Percentiles rank a stretch among this genome's conserved stretches.
Evolutionary conservation across 2,329 filamentous ascomycete species (phyloP).

Genomic region (Aspergillus uvarum): DNA sequence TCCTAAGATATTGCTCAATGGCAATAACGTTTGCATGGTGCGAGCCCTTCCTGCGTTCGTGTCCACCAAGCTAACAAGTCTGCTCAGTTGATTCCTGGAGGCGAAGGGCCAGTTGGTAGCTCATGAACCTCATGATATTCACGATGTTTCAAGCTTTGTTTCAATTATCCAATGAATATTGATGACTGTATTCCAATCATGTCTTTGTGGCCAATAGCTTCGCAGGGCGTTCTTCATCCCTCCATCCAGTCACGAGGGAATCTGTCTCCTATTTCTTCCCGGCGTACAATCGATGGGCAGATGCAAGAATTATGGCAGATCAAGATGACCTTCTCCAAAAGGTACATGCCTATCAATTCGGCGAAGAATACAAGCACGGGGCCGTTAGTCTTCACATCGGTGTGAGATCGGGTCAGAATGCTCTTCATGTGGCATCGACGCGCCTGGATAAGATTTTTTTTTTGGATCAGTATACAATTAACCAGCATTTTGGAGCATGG

Average conservation of each 20-base stretch:
- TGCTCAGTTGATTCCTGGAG: conserved; percentile 70
- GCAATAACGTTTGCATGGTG: conserved; percentile 99
- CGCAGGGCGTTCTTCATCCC: not conserved
- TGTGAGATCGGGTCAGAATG: too few species aligned
- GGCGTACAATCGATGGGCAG: not conserved
- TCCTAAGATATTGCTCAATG: conserved; percentile 91
- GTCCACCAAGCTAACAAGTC: not conserved
- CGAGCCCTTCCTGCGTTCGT: not conserved
- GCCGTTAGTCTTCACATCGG: not conserved
- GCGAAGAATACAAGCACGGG: not conserved
- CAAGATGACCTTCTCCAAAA: not conserved
- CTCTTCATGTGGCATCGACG: too few species aligned
- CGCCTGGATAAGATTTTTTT: too few species aligned
- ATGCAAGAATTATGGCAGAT: not conserved
- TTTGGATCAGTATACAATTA: too few species aligned
- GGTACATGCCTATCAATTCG: not conserved
- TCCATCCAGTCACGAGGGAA: not conserved
- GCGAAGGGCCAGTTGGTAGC: conserved; percentile 62
- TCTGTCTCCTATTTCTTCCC: not conserved
- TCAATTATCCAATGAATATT: conserved; percentile 18
- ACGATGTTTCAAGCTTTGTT: conserved; percentile 14
- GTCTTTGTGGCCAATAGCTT: conserved; percentile 12
- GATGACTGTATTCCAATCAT: conserved; percentile 18
- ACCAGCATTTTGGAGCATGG: too few species aligned
- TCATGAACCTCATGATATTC: conserved; percentile 23